These are phyloP conservation scores for Cystobasidium onofrii DNA, from an alignment of 768 basidiomycete species.

Conservation along the genomic window DNA sequence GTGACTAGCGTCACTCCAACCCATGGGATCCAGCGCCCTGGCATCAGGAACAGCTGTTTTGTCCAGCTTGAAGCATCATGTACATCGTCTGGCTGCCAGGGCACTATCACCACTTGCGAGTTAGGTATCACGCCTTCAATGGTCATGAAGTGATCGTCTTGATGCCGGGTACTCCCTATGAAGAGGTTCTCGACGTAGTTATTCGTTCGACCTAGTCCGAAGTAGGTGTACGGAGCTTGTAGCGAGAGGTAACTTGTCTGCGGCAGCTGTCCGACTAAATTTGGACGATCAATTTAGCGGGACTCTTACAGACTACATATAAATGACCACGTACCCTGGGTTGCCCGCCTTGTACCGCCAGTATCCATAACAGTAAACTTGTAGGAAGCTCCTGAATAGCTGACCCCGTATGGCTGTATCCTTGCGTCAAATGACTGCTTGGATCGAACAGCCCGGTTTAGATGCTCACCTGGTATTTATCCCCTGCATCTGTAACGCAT, in stretches of 20 bases:
- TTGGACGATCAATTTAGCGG: neutral
- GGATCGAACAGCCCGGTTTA: too few relatives aligned
- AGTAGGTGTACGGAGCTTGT: constrained; percentile 85
- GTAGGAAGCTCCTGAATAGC: constrained; percentile 87
- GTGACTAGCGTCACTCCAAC: constrained; percentile 80
- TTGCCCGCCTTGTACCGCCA: constrained; percentile 73
- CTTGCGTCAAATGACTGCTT: constrained; percentile 6
- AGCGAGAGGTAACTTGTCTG: constrained; percentile 87
- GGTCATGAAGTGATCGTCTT: constrained; percentile 64
- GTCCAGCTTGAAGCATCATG: constrained; percentile 55
- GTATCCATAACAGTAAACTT: constrained; percentile 96
- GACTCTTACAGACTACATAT: neutral
- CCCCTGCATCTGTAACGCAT: constrained; percentile 57
- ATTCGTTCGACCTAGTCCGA: constrained; percentile 93
- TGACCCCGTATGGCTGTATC: constrained; percentile 77
- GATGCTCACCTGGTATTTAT: constrained; percentile 62
- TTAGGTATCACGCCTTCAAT: constrained; percentile 98
- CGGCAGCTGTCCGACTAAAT: constrained; percentile 88
- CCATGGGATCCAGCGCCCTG: constrained; percentile 96
- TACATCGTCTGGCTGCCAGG: constrained; percentile 52
- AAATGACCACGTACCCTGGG: constrained; percentile 57
- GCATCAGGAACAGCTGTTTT: constrained; percentile 77
- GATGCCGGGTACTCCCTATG: constrained; percentile 77
- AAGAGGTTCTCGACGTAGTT: constrained; percentile 99
- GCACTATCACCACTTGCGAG: constrained; percentile 89